Evolutionary conservation across 2,329 filamentous ascomycete genomes (phyloP).

Genomic region (Fusarium coicis): DNA sequence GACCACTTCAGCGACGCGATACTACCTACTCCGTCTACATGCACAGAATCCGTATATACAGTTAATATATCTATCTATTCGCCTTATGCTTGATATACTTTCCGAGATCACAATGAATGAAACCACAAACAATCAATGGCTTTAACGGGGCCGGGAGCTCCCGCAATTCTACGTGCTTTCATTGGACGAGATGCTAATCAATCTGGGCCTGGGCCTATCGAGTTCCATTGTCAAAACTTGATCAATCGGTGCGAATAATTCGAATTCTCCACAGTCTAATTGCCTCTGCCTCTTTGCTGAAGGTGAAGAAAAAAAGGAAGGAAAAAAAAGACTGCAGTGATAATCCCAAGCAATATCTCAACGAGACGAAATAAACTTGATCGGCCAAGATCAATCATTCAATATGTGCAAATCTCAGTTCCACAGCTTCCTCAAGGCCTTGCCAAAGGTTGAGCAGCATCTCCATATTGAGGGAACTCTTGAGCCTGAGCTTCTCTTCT

Average conservation of each 20-base stretch:
- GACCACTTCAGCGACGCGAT: background rate
- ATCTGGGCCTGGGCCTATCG: constrained; percentile 10
- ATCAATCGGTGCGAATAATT: constrained; percentile 18
- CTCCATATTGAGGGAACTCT: constrained; percentile 83
- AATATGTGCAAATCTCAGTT: constrained; percentile 63
- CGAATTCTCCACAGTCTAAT: background rate
- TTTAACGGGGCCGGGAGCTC: constrained; percentile 30
- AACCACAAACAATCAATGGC: background rate
- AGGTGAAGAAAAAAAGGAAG: background rate
- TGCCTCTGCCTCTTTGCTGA: background rate
- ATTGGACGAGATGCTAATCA: constrained; percentile 21
- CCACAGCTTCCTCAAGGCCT: constrained; percentile 69
- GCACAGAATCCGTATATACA: background rate
- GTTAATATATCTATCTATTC: background rate
- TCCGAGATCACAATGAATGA: background rate
- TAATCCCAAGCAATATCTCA: background rate
- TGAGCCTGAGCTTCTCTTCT: constrained; percentile 75
- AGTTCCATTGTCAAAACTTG: constrained; percentile 7
- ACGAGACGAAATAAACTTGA: background rate
- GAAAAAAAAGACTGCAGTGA: background rate
- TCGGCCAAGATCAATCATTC: background rate
- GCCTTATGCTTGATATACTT: background rate
- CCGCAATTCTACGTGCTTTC: constrained; percentile 21
- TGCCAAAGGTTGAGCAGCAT: constrained; percentile 86
- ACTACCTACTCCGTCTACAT: background rate